Base-by-base conservation (phyloP, 441 rosid genomes). In the Macaranga tanarius region DNA sequence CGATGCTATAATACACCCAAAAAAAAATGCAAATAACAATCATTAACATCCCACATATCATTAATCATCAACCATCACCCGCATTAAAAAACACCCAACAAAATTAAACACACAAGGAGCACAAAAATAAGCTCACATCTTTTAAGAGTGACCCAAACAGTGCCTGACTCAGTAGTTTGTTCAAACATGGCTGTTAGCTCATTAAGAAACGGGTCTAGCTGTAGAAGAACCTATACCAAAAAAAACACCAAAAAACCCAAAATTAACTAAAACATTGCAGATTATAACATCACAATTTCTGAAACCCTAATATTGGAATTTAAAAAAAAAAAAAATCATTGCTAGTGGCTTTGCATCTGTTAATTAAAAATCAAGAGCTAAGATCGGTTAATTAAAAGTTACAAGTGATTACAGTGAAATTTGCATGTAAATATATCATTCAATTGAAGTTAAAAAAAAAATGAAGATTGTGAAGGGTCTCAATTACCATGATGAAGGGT, bases 131-230 rank as follows among this genome's bases (percentile, higher is more conserved):
- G 40, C 73, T 81, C 82, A 91, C 98, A 93, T 84, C 98, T 76
- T 76, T 88, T 93, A 65, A 94, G 85, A 63, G 97, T 94, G 68
- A 94, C 97, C 99, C 99, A 94, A 47, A 94, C 92, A 66, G 94
- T 86, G 42, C 97, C 95, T 68, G 80, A 78, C 71, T 90, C 97
- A 2, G 89, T 86, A 77, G 82, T 89, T 62, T 78, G 83, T 82
- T 94, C 97, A 7, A 86, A 92, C 97, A 94, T 90, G 89, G 88
- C 86, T 17, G 92, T 94, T 62, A 92, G 91, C 73, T 94, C 99
- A 75, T 86, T 92, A 5, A 90, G 92, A 79, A 92, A 94, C 7
- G 99, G 97, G 64, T 94, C 97, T 10, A 82, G 86, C 76, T 88
- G 95, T 74, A 92, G 77, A 68, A 80, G 79, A 76, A 89, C 97